Evolutionary conservation across 2,329 filamentous ascomycete genomes (phyloP), one percentile per base, ranked within the genome.

Genomic region (Chrysoporthe puriensis): DNA sequence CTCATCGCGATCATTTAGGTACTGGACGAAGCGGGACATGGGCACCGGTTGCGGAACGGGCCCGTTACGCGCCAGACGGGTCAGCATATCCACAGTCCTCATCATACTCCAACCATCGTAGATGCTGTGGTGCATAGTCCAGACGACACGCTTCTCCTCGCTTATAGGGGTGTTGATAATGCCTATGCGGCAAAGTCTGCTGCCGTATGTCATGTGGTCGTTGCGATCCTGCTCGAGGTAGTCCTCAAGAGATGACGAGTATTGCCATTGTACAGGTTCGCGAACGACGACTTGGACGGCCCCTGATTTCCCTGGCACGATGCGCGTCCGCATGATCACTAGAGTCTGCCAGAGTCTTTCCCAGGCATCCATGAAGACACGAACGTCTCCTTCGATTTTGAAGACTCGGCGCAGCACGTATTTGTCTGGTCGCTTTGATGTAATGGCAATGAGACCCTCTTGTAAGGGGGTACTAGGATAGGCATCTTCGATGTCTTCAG

Each of bases 401-500:
- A 84, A 77, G 1, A 85, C 81, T 50, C 82, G 77, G 70, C 84
- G 83, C 1, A 83, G 83, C 2, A 88, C 80, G 52, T 87, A 88
- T 0, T 83, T 81, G 54, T 84, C 84, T 44, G 79, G 78, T 34
- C 82, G 77, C 72, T 84, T 85, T 67, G 80, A 79, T 2, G 0
- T 48, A 18, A 48, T 48, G 7, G 84, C 83, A 77, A 88, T 82
- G 1, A 88, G 78, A 1, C 82, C 84, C 72, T 86, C 84, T 68
- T 88, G 85, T 1, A 86, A 76, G 0, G 84, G 81, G 0, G 84
- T 85, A 74, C 84, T 86, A 1, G 85, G 85, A 64, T 86, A 88
- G 0, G 85, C 74, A 67, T 88, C 85, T 61, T 85, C 82, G 4
- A 86, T 74, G 0, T 46, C 32, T 21, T 48, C 5, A 48, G 44